Conservation (phyloP, 2,329 filamentous ascomycete genomes). For the Diaporthe caulivora region DNA sequence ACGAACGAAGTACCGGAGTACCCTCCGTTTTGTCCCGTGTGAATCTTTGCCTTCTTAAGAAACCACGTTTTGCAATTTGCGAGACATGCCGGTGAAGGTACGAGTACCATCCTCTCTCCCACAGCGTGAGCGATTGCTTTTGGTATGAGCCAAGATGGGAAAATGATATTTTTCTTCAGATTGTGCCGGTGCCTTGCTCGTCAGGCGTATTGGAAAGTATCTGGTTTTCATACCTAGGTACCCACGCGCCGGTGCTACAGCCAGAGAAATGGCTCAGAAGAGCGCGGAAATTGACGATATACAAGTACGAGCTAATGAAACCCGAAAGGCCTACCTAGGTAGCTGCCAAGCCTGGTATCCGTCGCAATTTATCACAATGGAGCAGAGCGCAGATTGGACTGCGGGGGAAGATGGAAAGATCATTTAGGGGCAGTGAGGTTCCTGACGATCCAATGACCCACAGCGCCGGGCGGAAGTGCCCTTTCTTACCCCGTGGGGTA, state of each 20-base stretch:
- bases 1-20: too few relatives aligned
- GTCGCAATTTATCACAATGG: not conserved
- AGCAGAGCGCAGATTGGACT: not conserved
- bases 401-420: not conserved
- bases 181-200: not conserved
- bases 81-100: not conserved
- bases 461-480: not conserved
- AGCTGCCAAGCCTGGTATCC: not conserved
- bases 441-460: slow-evolving; percentile 11
- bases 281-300: not conserved
- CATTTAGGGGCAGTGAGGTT: not conserved
- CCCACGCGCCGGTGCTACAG: not conserved
- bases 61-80: too few relatives aligned
- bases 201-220: not conserved
- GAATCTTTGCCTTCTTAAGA: too few relatives aligned
- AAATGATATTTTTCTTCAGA: not conserved
- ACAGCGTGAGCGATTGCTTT: not conserved
- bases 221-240: too few relatives aligned
- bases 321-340: too few relatives aligned
- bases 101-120: too few relatives aligned
- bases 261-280: not conserved
- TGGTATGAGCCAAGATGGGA: not conserved
- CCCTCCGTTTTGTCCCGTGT: too few relatives aligned
- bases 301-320: not conserved
- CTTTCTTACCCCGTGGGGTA: slow-evolving; percentile 17